These are phyloP conservation scores for Nephelium lappaceum DNA, from an alignment of 345 rosid species.

Conservation along the genomic window DNA sequence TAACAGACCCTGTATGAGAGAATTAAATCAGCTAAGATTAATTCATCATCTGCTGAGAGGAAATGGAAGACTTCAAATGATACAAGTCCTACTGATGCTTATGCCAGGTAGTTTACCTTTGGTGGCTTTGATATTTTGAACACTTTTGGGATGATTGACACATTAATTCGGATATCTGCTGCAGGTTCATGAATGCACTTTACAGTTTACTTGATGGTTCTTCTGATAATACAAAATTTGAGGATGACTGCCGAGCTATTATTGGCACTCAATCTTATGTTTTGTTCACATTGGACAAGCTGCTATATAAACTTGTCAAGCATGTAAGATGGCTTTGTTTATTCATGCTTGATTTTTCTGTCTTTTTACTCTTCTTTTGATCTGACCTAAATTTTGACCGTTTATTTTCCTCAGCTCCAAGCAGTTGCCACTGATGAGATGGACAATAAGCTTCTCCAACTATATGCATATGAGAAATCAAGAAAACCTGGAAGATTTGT, in stretches of 20 bases:
- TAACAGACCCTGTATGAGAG: constrained; percentile 83
- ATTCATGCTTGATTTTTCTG: background rate
- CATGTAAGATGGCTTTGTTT: constrained; percentile 53
- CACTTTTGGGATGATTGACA: background rate
- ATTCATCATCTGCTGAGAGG: constrained; percentile 84
- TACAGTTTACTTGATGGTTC: constrained; percentile 93
- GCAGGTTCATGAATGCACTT: constrained; percentile 90
- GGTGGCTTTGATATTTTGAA: background rate
- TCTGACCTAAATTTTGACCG: constrained; percentile 5
- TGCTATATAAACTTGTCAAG: constrained; percentile 86
- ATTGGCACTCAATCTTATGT: constrained; percentile 96
- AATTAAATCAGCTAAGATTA: constrained; percentile 85
- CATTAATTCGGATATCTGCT: constrained; percentile 21
- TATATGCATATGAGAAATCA: constrained; percentile 77
- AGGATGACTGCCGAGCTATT: constrained; percentile 96
- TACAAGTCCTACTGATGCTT: constrained; percentile 65
- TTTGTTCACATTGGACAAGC: constrained; percentile 91
- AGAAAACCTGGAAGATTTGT: constrained; percentile 68
- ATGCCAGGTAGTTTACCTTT: constrained; percentile 64
- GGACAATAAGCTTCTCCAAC: constrained; percentile 88
- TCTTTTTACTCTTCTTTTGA: background rate
- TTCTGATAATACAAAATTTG: constrained; percentile 90
- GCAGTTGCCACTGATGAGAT: constrained; percentile 78
- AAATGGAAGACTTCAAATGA: constrained; percentile 88
- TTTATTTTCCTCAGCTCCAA: constrained; percentile 68